phyloP scores from a whole-genome alignment of 2,329 filamentous ascomycete genomes.

The Colletotrichum kahawae region DNA sequence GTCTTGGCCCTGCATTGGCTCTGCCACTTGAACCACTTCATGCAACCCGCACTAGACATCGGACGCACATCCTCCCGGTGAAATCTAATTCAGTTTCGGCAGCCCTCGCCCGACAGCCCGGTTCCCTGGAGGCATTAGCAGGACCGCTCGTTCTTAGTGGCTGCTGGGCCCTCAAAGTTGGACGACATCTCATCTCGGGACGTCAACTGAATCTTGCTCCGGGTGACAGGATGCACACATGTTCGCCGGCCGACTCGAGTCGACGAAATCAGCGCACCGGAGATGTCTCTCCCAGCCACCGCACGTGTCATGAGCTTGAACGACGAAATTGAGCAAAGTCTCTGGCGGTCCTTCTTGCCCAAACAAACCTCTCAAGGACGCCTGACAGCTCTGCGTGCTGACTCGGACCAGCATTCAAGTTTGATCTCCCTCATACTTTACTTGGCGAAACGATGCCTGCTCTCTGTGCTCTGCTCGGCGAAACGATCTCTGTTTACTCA shows the following conservation, averaged over 20 bases:
- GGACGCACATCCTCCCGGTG: constrained; percentile 10
- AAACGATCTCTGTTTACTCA: not conserved
- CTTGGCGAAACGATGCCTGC: constrained; percentile 5
- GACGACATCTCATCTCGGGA: constrained; percentile 14
- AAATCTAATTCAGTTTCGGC: not conserved
- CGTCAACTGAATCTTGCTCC: constrained; percentile 11
- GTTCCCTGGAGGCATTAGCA: not conserved
- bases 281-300: not conserved
- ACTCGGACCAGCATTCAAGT: not conserved
- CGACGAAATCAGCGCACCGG: not conserved
- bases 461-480: not conserved
- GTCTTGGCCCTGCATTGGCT: not conserved
- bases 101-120: not conserved
- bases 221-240: not conserved
- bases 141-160: not conserved
- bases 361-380: not conserved
- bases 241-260: not conserved
- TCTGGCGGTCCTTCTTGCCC: not conserved
- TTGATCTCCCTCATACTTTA: not conserved
- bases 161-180: not conserved
- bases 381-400: not conserved
- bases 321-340: not conserved
- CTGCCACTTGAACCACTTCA: not conserved
- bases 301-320: not conserved
- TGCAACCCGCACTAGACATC: constrained; percentile 7